These are phyloP conservation scores for Angophora floribunda DNA, from an alignment of 345 rosid species.

Conservation along the genomic window DNA sequence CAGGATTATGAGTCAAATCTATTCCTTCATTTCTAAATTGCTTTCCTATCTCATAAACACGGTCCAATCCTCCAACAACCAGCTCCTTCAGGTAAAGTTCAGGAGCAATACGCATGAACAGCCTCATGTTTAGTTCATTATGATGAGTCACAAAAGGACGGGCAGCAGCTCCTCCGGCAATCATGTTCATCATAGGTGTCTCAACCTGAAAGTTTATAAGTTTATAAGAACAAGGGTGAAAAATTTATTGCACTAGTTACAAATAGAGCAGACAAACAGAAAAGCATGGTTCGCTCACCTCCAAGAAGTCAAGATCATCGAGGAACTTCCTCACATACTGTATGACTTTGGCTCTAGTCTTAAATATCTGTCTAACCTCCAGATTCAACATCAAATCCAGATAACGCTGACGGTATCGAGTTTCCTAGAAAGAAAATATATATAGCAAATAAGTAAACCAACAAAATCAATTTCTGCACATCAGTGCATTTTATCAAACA, in stretches of 20 bases:
- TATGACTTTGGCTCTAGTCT: constrained; percentile 56
- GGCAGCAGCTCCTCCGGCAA: constrained; percentile 98
- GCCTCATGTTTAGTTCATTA: constrained; percentile 81
- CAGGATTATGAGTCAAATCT: constrained; percentile 97
- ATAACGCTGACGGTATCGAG: constrained; percentile 87
- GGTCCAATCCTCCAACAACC: constrained; percentile 86
- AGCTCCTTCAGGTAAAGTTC: constrained; percentile 87
- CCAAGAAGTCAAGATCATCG: constrained; percentile 59
- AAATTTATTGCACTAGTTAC: background rate
- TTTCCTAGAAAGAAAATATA: constrained; percentile 39
- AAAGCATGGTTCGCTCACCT: constrained; percentile 26
- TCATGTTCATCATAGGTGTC: constrained; percentile 98
- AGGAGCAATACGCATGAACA: constrained; percentile 95
- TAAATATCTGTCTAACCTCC: constrained; percentile 72
- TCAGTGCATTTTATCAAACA: background rate
- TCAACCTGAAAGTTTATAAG: constrained; percentile 49
- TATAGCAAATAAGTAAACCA: background rate
- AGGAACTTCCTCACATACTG: constrained; percentile 60
- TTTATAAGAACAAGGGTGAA: background rate
- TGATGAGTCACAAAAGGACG: constrained; percentile 95
- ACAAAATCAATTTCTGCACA: background rate
- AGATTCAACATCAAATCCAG: constrained; percentile 77
- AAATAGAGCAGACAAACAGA: background rate
- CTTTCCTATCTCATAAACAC: constrained; percentile 95
- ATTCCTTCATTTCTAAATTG: constrained; percentile 98